Evolutionary conservation across 306 rosid species (phyloP).

Genomic region (Prunus armeniaca): DNA sequence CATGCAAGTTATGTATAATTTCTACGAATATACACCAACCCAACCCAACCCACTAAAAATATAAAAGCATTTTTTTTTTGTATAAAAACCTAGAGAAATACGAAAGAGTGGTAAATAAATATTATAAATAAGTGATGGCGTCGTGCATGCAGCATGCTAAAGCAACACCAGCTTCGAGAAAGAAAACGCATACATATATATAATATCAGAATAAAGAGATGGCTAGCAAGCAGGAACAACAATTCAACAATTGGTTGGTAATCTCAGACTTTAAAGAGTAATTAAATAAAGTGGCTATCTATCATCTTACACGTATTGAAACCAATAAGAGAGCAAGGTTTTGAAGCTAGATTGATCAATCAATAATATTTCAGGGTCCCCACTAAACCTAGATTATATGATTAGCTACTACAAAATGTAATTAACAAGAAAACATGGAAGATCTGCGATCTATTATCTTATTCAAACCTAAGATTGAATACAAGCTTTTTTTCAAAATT

Average conservation of each 20-base stretch:
- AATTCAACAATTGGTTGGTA: background rate
- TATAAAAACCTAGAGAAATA: too few species aligned
- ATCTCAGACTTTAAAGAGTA: background rate
- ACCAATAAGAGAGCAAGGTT: constrained; percentile 11
- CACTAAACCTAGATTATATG: constrained; percentile 17
- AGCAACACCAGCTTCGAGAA: background rate
- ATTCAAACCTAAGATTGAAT: constrained; percentile 37
- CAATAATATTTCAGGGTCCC: background rate
- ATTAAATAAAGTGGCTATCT: background rate
- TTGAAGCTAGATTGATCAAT: background rate
- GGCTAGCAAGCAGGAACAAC: background rate
- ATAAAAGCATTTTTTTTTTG: too few species aligned
- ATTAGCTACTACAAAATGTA: constrained; percentile 1
- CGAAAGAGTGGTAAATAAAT: too few species aligned
- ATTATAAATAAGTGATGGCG: background rate
- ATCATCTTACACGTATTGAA: background rate
- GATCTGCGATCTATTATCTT: constrained; percentile 20
- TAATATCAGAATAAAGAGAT: background rate
- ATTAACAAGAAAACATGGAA: too few species aligned
- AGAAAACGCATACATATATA: background rate
- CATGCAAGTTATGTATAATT: background rate
- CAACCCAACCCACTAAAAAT: too few species aligned
- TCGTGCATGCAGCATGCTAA: constrained; percentile 7
- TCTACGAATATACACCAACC: too few species aligned
- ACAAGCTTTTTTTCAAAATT: constrained; percentile 27